Evolutionary conservation across 129 eudicot genomes (phyloP).

Genomic region (Pittosporum tobira): DNA sequence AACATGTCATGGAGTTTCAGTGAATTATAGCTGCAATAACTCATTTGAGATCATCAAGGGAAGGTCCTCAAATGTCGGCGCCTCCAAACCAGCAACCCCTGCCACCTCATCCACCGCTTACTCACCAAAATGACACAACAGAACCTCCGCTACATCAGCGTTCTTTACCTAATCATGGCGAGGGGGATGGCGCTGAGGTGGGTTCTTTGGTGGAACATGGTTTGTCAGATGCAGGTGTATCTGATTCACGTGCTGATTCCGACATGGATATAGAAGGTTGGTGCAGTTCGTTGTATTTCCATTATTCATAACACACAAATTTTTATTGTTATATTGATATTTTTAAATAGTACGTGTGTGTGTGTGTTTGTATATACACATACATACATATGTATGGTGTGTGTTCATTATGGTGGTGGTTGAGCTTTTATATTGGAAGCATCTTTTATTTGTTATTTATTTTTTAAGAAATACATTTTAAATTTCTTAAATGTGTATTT

Average conservation of each 20-base stretch:
- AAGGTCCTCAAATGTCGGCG: conserved; percentile 30
- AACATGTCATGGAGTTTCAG: conserved; percentile 5
- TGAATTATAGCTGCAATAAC: neutral
- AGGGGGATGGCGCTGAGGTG: neutral
- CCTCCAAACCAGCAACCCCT: conserved; percentile 30
- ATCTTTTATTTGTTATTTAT: neutral
- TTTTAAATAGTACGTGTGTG: neutral
- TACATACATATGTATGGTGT: no score
- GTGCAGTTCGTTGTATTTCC: conserved; percentile 5
- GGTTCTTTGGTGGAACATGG: conserved; percentile 12
- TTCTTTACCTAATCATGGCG: conserved; percentile 24
- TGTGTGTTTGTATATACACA: neutral
- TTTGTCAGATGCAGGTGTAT: conserved; percentile 18
- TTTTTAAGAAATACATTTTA: neutral
- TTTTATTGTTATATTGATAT: neutral
- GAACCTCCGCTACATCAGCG: conserved; percentile 42
- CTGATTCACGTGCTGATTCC: conserved; percentile 59
- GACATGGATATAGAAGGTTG: conserved; percentile 97
- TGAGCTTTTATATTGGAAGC: no score
- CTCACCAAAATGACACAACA: neutral
- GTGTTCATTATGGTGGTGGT: neutral
- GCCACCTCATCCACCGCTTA: conserved; percentile 17
- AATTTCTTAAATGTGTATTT: neutral
- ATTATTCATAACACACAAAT: neutral
- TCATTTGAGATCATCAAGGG: conserved; percentile 47